phyloP scores from a whole-genome alignment of 352 stramenopile genomes.

The Globisporangium sylvaticum region DNA sequence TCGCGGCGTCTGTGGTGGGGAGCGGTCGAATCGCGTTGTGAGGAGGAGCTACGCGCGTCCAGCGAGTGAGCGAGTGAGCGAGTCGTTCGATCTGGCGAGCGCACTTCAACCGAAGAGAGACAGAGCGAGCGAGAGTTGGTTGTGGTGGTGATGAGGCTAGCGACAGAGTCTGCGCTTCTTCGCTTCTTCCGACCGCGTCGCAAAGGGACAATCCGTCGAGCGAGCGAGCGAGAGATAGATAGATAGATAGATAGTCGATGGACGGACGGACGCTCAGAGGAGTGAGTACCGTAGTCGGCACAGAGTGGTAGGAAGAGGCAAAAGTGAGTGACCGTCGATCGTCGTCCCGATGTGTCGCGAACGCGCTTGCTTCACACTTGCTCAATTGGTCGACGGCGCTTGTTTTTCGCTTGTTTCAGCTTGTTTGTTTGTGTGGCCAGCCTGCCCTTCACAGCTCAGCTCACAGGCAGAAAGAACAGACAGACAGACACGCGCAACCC shows the following conservation, averaged over 20 bases:
- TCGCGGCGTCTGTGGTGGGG: background rate
- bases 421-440: no score
- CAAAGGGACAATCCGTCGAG: background rate
- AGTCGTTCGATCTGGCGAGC: background rate
- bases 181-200: slow-evolving; percentile 2
- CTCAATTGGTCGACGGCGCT: background rate
- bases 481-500: no score
- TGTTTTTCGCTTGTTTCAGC: background rate
- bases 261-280: background rate
- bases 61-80: background rate
- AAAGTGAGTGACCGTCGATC: background rate
- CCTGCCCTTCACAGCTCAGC: no score
- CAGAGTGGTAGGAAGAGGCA: no score
- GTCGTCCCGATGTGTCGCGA: slow-evolving; percentile 3
- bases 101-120: slow-evolving; percentile 12
- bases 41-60: background rate
- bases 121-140: slow-evolving; percentile 1
- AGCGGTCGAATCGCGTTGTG: slow-evolving; percentile 8
- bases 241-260: background rate
- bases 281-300: no score
- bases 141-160: background rate
- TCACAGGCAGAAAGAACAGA: no score
- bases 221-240: background rate
- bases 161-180: background rate
- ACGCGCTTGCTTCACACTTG: background rate